Base-by-base conservation (phyloP, 768 basidiomycete genomes). In the Suillus plorans region DNA sequence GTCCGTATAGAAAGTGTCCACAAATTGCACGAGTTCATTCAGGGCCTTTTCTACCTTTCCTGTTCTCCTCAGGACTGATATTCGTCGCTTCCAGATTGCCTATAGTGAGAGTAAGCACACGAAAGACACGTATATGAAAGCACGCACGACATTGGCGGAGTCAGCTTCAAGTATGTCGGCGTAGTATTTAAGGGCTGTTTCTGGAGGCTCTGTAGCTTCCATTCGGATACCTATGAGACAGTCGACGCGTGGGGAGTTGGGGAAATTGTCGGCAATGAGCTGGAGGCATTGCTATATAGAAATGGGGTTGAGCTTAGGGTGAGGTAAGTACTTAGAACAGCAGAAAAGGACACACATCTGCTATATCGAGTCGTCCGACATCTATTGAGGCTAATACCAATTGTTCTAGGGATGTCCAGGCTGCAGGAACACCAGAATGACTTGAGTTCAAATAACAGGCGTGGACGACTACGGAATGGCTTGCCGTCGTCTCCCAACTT, bases 1-100 rank as follows among this genome's bases (percentile, higher is more conserved):
- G 68, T 97, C 95, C 25, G 87, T 87, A 73, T 97, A 97, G 73
- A 94, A 91, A 0, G 90, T 93, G 70, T 97, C 95, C 22, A 95
- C 83, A 69, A 89, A 88, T 50, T 82, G 79, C 16, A 85, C 85
- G 4, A 97, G 82, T 70, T 94, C 87, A 12, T 87, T 83, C 2
- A 91, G 86, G 0, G 91, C 89, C 58, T 81, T 82, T 60, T 93
- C 87, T 0, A 84, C 75, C 71, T 84, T 84, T 55, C 91, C 88
- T 8, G 78, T 80, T 12, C 86, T 81, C 53, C 89, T 80, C 12
- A 91, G 82, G 13, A 94, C 85, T 0, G 91, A 86, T 67, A 93
- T 87, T 61, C 87, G 85, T n/a, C 95, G 86, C 69, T 94, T 94
- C 88, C 92, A 94, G 39, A 85, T 75, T 1, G 85, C 84, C 94